These are phyloP conservation scores for Asterella californica DNA, from an alignment of 225 moss, liverwort and hornwort genomes.

Conservation along the genomic window DNA sequence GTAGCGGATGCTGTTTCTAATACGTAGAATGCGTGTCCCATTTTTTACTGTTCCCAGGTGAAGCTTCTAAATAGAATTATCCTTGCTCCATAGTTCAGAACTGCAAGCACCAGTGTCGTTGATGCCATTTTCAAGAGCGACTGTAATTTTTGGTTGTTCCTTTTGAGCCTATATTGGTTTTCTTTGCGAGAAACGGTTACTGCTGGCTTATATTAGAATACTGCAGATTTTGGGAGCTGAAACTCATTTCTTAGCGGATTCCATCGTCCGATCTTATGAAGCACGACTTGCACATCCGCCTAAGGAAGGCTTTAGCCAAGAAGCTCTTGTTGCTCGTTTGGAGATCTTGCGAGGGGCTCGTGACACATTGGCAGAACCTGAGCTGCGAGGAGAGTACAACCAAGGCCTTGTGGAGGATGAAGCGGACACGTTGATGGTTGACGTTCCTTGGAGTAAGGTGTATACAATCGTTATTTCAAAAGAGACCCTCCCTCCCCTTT, in stretches of 20 bases:
- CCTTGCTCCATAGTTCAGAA: too few species aligned
- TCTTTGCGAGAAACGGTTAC: background rate
- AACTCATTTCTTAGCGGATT: constrained; percentile 80
- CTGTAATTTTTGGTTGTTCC: background rate
- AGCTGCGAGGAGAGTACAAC: constrained; percentile 85
- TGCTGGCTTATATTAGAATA: background rate
- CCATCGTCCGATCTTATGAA: constrained; percentile 78
- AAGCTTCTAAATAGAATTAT: too few species aligned
- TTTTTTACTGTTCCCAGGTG: too few species aligned
- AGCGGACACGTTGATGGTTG: constrained; percentile 82
- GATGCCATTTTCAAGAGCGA: background rate
- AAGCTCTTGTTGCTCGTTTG: constrained; percentile 68
- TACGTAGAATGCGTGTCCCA: background rate
- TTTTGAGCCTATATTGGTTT: background rate
- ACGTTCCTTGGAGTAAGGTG: constrained; percentile 95
- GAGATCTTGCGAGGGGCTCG: constrained; percentile 91
- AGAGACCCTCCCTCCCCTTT: too few species aligned
- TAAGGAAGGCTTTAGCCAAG: constrained; percentile 78
- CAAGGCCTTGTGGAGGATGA: constrained; percentile 88
- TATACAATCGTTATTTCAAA: background rate
- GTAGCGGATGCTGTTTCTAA: background rate
- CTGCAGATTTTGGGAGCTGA: constrained; percentile 91
- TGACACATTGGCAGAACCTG: constrained; percentile 83
- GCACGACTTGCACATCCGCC: constrained; percentile 80
- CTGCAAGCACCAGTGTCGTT: background rate